Percentiles rank a stretch among this genome's conserved stretches.
phyloP scores from a whole-genome alignment of 1,284 basidiomycete genomes.

The Ustilago hordei region DNA sequence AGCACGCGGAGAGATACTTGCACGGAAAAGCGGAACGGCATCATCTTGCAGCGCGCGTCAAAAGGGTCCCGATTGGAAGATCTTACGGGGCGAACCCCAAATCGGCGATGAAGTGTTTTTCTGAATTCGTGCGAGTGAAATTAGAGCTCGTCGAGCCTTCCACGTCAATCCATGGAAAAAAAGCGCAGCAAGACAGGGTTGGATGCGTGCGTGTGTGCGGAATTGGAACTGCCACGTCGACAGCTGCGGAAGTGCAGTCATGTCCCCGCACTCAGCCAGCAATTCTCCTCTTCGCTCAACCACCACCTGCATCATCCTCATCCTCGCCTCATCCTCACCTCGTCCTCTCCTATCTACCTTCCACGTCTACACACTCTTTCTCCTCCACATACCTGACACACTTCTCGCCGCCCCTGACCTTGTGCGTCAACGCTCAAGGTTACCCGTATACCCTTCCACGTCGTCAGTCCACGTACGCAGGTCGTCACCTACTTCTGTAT shows the following conservation, averaged over 20 bases:
- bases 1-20: conserved; percentile 8
- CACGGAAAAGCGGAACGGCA: conserved; percentile 15
- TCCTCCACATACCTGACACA: conserved; percentile 5
- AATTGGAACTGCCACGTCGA: conserved; percentile 35
- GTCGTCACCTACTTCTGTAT: conserved; percentile 1
- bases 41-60: conserved; percentile 34
- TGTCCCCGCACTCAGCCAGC: conserved; percentile 19
- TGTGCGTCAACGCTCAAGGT: conserved; percentile 42
- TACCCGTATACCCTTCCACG: conserved; percentile 14
- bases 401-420: not conserved
- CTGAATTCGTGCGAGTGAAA: conserved; percentile 15
- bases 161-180: conserved; percentile 40
- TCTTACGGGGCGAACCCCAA: not conserved
- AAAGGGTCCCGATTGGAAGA: not conserved
- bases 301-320: conserved; percentile 18
- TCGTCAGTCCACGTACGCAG: conserved; percentile 6
- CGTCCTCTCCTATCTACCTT: conserved; percentile 11
- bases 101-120: conserved; percentile 7
- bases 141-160: conserved; percentile 16
- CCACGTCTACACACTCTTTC: conserved; percentile 28
- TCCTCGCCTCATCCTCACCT: conserved; percentile 11
- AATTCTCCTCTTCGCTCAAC: conserved; percentile 9
- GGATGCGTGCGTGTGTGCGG: conserved; percentile 1
- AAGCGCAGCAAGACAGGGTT: conserved; percentile 16
- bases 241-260: conserved; percentile 10